Evolutionary conservation across 164 flowering plant species (phyloP), one percentile per base, ranked within the genome.

Genomic region (Paratinospora sagittata): DNA sequence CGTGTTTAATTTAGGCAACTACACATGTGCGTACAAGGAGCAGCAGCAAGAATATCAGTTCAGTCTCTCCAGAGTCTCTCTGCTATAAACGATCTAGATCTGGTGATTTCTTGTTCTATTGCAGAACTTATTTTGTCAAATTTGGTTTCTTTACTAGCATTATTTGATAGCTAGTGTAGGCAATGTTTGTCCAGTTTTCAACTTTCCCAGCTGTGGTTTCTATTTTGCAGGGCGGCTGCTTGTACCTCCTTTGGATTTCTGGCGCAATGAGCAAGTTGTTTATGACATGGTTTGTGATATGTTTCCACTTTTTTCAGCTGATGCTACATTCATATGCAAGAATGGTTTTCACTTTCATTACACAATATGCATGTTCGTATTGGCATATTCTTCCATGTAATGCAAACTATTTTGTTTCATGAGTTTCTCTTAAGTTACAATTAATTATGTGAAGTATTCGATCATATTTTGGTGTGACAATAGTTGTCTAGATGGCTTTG

Each of bases 171-270:
- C 58, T 12, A 19, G 19, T 62, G 13, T 27, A 33, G 61, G 74
- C 7, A 24, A 24, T 68, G 70, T 71, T n/a, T 66, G 13, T 63
- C 67, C 11, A 61, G 23, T 71, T 37, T 30, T 13, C 19, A 8
- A 30, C 26, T 43, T 36, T 24, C 24, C 67, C 14, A 57, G 4
- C 45, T 21, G 27, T 30, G 47, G 75, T 82, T 36, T 63, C 27
- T 77, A 24, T 77, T 43, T 75, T 82, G 72, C 82, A 88, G 92
- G 92, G 66, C 36, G n/a, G n/a, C n/a, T n/a, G n/a, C n/a, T n/a
- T n/a, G n/a, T n/a, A n/a, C n/a, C n/a, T n/a, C n/a, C n/a, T n/a
- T n/a, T n/a, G n/a, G n/a, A n/a, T n/a, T n/a, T n/a, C n/a, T n/a
- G n/a, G n/a, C n/a, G n/a, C n/a, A 87, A 85, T 72, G 82, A 87